Conservation (phyloP, 2,329 filamentous ascomycete species). For the Xylaria sp. region DNA sequence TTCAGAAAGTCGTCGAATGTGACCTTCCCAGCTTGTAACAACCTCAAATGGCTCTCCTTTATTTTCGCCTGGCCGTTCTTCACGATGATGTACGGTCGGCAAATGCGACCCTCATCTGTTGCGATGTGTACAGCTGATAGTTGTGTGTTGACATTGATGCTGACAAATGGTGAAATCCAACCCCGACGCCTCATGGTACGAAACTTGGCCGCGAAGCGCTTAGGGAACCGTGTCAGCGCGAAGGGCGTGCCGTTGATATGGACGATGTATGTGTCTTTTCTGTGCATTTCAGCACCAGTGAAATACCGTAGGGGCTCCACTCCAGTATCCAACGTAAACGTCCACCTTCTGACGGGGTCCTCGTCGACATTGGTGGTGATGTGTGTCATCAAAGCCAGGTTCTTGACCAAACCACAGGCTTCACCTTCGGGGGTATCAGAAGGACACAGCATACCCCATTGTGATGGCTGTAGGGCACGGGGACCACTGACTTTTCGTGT, state of each 20-base stretch:
- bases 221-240: conserved; percentile 82
- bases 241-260: conserved; percentile 96
- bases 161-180: conserved; percentile 93
- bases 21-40: conserved; percentile 80
- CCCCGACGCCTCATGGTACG: conserved; percentile 85
- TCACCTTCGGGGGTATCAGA: conserved; percentile 99
- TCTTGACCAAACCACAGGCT: conserved; percentile 97
- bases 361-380: conserved; percentile 97
- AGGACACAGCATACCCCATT: conserved; percentile 97
- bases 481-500: conserved; percentile 95
- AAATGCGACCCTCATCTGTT: conserved; percentile 95
- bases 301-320: conserved; percentile 74
- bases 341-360: conserved; percentile 81
- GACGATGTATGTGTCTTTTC: conserved; percentile 81
- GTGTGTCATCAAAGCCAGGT: conserved; percentile 97
- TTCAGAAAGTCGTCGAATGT: conserved; percentile 94
- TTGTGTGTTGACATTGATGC: conserved; percentile 93
- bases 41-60: conserved; percentile 74
- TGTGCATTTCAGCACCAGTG: conserved; percentile 82
- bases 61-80: conserved; percentile 85
- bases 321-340: conserved; percentile 84
- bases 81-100: conserved; percentile 92
- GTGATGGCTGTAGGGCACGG: conserved; percentile 92
- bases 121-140: conserved; percentile 92
- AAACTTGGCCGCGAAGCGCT: conserved; percentile 83